Base-by-base conservation (phyloP, 495 filamentous ascomycete species). In the Annulohypoxylon moriforme region DNA sequence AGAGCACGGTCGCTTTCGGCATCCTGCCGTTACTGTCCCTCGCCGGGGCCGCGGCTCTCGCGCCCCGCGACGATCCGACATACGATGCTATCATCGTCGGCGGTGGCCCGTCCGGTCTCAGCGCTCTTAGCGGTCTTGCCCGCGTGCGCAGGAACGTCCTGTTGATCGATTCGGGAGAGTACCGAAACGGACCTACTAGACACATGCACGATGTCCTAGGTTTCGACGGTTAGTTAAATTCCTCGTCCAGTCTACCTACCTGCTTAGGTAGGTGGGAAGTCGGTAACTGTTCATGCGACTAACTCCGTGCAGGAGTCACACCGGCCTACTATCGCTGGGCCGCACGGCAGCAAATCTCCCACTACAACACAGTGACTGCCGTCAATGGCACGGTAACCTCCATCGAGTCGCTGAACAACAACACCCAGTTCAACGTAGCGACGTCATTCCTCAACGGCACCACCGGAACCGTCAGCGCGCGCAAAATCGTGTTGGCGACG, bases 121-220 rank as follows among this genome's bases (percentile, higher is more conserved):
- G 77, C 31, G 81, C 83, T 9, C 67, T 86, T 24, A 89, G 87
- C 69, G 85, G 84, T 65, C 82, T 89, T 9, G 85, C 83, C 9
- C 83, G 87, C 6, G 86, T 88, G 10, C 81, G 82, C 4, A 79
- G 87, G 5, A 84, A 78, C 22, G 81, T 85, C 3, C 77, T 86
- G 16, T 66, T 89, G 55, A 85, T 88, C 68, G 87, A 89, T 72
- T 86, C 83, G 36, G 81, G 82, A 34, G 78, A 83, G 16, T 89
- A 89, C 64, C 85, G 86, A 62, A 89, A 89, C 73, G 81, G 61
- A n/a, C 77, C 81, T 4, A 87, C 86, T 0, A 73, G 84, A 24
- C 81, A 86, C 49, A 85, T 87, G 85, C 87, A 89, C 75, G 86
- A 89, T 68, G 85, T 88, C 4, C 81, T 88, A 36, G 86, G 85